Evolutionary conservation across 306 rosid genomes (phyloP).

Genomic region (Pterocarpus macrocarpus): DNA sequence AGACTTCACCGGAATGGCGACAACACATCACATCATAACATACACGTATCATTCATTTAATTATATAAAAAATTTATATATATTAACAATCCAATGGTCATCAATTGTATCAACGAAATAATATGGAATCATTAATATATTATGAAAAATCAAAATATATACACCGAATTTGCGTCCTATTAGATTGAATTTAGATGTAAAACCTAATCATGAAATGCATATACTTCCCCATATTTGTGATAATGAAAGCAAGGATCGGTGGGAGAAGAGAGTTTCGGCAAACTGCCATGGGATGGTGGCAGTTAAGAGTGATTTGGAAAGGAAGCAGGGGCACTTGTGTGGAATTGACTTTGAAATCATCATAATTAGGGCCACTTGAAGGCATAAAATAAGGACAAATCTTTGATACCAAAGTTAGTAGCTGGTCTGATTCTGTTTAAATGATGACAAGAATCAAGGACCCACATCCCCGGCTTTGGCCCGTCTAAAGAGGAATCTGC

Average conservation of each 20-base stretch:
- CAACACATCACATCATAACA: too few relatives aligned
- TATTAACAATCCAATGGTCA: background rate
- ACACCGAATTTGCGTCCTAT: background rate
- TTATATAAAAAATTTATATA: too few relatives aligned
- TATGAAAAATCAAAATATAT: background rate
- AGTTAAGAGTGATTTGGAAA: slow-evolving; percentile 48
- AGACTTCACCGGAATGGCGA: background rate
- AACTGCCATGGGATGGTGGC: slow-evolving; percentile 36
- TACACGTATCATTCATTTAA: too few relatives aligned
- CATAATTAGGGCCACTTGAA: slow-evolving; percentile 48
- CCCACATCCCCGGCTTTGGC: slow-evolving; percentile 49
- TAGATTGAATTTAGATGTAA: slow-evolving; percentile 21
- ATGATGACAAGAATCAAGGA: slow-evolving; percentile 57
- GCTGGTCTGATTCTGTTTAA: slow-evolving; percentile 66
- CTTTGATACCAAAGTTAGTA: slow-evolving; percentile 54
- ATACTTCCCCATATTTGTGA: slow-evolving; percentile 9
- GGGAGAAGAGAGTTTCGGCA: background rate
- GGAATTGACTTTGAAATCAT: slow-evolving; percentile 46
- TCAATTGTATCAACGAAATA: background rate
- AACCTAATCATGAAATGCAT: slow-evolving; percentile 17
- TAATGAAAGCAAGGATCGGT: background rate
- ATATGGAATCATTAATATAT: background rate
- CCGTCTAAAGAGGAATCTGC: slow-evolving; percentile 73
- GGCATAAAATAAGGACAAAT: slow-evolving; percentile 50
- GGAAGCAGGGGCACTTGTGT: slow-evolving; percentile 46